Conservation (phyloP, 768 basidiomycete species). For the Albatrellus ellisii region DNA sequence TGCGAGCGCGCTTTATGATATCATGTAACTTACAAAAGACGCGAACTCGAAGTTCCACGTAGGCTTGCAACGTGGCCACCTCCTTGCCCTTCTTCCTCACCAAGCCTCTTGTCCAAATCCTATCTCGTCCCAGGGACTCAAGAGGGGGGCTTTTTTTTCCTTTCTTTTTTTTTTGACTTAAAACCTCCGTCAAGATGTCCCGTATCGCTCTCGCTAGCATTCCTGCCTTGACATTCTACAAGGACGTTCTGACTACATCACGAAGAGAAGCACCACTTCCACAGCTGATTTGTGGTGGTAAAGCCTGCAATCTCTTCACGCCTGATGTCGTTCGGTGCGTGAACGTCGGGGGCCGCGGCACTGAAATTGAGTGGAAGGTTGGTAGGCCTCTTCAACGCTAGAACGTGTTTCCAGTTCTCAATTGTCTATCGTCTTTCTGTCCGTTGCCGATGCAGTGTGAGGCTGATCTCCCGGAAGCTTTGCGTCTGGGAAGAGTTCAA, state of each 20-base stretch:
- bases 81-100: no score
- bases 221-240: slow-evolving; percentile 67
- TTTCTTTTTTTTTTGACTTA: no score
- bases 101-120: no score
- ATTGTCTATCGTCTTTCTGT: not conserved
- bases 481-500: slow-evolving; percentile 77
- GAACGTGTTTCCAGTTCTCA: slow-evolving; percentile 17
- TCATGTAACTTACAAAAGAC: no score
- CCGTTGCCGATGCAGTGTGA: slow-evolving; percentile 75
- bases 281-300: slow-evolving; percentile 73
- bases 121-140: no score
- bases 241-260: slow-evolving; percentile 46
- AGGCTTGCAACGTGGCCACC: no score
- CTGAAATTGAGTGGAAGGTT: slow-evolving; percentile 90
- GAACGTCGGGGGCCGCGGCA: slow-evolving; percentile 64
- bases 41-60: no score
- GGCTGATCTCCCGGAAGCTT: slow-evolving; percentile 71
- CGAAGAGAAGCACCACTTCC: slow-evolving; percentile 56
- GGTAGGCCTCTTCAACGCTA: no score
- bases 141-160: no score
- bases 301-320: slow-evolving; percentile 60
- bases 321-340: slow-evolving; percentile 81
- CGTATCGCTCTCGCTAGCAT: slow-evolving; percentile 63
- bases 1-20: no score
- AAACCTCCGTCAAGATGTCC: slow-evolving; percentile 34